Evolutionary conservation across 139 green algal genomes (phyloP).

Genomic region (Auxenochlorella pyrenoidosa): DNA sequence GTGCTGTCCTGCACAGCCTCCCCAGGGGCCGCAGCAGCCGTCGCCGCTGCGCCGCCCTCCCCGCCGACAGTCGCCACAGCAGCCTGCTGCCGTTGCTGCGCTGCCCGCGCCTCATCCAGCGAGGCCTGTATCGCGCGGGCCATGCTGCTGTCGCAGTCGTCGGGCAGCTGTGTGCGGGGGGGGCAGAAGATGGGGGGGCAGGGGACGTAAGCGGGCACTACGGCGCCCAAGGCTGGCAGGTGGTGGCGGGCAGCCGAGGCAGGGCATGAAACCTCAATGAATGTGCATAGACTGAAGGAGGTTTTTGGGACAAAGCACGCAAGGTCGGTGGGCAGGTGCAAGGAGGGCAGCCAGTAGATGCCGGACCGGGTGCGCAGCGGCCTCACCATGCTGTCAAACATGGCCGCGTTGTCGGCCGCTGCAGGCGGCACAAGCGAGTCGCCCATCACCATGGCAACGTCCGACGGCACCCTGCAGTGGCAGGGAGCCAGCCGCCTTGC

Average conservation of each 20-base stretch:
- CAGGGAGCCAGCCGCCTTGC: too few relatives aligned
- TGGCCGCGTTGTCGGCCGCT: neutral
- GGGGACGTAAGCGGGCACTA: neutral
- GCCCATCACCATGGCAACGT: conserved; percentile 48
- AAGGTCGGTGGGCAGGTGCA: neutral
- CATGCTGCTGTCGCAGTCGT: conserved; percentile 41
- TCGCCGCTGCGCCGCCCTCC: too few relatives aligned
- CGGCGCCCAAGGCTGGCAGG: too few relatives aligned
- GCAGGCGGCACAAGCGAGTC: neutral
- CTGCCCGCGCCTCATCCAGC: neutral
- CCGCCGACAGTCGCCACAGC: neutral
- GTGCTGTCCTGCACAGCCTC: neutral
- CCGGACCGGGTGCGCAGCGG: too few relatives aligned
- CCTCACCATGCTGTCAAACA: conserved; percentile 20
- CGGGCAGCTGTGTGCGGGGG: neutral
- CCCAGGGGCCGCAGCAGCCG: neutral
- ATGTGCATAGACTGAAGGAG: too few relatives aligned
- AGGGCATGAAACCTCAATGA: too few relatives aligned
- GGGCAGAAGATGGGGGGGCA: neutral
- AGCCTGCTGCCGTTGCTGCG: conserved; percentile 15
- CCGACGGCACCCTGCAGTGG: conserved; percentile 35
- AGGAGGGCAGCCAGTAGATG: neutral
- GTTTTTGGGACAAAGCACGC: too few relatives aligned
- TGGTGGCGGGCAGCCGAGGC: too few relatives aligned
- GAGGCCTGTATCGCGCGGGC: conserved; percentile 21